Conservation (phyloP, 2,329 filamentous ascomycete species). For the Penicillium palitans region DNA sequence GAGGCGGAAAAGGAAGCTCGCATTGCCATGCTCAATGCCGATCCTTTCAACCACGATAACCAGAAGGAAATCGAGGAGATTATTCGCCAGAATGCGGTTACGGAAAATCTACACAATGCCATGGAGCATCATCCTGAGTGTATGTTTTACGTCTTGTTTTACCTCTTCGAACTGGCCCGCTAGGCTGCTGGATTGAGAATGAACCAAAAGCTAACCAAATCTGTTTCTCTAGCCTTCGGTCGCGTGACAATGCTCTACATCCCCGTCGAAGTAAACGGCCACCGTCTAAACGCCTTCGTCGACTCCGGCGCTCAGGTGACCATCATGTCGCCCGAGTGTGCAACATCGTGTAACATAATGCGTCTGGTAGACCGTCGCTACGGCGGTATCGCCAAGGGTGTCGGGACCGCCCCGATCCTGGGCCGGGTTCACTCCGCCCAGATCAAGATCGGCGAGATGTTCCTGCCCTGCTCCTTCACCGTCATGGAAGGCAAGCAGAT, state of each 20-base stretch:
- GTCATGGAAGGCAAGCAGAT: constrained; percentile 99
- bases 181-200: background rate
- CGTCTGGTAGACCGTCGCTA: constrained; percentile 90
- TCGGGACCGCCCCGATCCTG: constrained; percentile 91
- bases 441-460: constrained; percentile 86
- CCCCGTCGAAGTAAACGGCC: constrained; percentile 89
- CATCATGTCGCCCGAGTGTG: constrained; percentile 95
- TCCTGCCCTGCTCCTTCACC: constrained; percentile 91
- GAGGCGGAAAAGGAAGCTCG: constrained; percentile 77
- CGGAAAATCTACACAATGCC: constrained; percentile 93
- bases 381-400: constrained; percentile 85
- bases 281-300: constrained; percentile 91
- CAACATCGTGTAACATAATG: constrained; percentile 92
- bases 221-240: constrained; percentile 69
- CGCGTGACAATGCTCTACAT: constrained; percentile 96
- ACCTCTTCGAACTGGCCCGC: too few species aligned
- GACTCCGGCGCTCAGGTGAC: constrained; percentile 97
- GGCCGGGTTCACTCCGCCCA: constrained; percentile 93
- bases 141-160: constrained; percentile 49
- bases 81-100: constrained; percentile 89
- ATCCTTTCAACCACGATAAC: constrained; percentile 90
- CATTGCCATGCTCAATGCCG: constrained; percentile 82
- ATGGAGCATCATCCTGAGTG: constrained; percentile 98
- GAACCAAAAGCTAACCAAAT: constrained; percentile 11
- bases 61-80: constrained; percentile 94